Evolutionary conservation across 2,329 filamentous ascomycete species (phyloP), one percentile per base, ranked within the genome.

Genomic region (Chaetomium olivaceum): DNA sequence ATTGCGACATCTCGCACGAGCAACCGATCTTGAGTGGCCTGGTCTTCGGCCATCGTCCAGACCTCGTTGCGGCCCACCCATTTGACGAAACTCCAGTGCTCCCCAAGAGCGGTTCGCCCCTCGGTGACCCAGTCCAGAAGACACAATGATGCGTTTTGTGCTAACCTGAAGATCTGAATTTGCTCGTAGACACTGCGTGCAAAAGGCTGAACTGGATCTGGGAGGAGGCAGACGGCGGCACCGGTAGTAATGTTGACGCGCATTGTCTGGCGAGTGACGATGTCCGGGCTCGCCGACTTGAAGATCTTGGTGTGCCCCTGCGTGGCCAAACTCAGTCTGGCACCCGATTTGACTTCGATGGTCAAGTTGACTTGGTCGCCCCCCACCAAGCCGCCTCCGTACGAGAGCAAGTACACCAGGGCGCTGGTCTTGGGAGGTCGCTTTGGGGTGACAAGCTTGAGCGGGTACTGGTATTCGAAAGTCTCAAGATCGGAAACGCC

Each of bases 231-330:
- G 16, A 90, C 79, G 0, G 82, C 84, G 7, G 81, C 85, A 25
- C 77, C 80, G 16, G 80, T 72, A 27, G 81, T 78, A 61, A 91
- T 78, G 3, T 76, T 76, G 36, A 86, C 82, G 14, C 79, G 75
- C 65, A 91, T 76, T 0, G 75, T 80, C 76, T 91, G 89, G 23
- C 82, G 81, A 1, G 88, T 90, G 55, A 85, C 75, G 14, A 86
- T 77, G 51, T 84, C 79, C 43, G 79, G 78, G 62, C 81, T 80
- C 57, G 85, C 77, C 0, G 92, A 91, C 75, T 95, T 96, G 85
- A 97, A 98, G 72, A 99, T 88, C 80, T 98, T 99, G 67, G 95
- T 98, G 78, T 93, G 92, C 61, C 94, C 94, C 80, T 89, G 87
- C 0, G 87, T 89, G 66, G 86, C 85, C 43, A 89, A 79, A 71